phyloP scores from a whole-genome alignment of 371 early-diverging fungal species.

The Mucor velutinosus region DNA sequence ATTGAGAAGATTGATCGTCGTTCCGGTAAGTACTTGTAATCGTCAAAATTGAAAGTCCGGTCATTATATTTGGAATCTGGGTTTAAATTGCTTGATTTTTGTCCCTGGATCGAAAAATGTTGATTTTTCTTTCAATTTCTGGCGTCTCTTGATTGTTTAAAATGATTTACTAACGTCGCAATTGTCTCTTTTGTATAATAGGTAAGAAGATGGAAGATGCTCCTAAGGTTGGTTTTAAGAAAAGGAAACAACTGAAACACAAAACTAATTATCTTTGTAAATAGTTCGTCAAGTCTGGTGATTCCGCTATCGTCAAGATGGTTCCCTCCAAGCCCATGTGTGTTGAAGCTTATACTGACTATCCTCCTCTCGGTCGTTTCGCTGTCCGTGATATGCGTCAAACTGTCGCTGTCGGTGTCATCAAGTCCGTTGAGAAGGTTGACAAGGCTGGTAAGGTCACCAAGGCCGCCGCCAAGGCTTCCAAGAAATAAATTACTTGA shows the following conservation, averaged over 20 bases:
- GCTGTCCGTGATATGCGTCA: constrained; percentile 98
- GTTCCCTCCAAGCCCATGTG: constrained; percentile 96
- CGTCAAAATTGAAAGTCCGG: background rate
- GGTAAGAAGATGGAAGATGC: constrained; percentile 49
- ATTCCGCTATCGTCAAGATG: constrained; percentile 95
- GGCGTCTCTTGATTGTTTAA: background rate
- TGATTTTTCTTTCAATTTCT: background rate
- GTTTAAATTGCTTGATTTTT: no score
- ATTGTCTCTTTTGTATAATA: constrained; percentile 17
- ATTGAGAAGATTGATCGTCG: constrained; percentile 96
- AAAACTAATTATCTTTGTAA: background rate
- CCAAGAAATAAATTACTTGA: constrained; percentile 69
- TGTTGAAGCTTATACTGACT: constrained; percentile 92
- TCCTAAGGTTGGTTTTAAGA: constrained; percentile 36
- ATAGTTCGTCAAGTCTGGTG: constrained; percentile 89
- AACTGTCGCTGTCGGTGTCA: constrained; percentile 94
- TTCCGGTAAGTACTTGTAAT: constrained; percentile 71
- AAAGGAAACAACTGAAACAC: background rate
- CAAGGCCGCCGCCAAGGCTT: constrained; percentile 68
- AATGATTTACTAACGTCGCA: background rate
- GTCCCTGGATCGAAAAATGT: background rate
- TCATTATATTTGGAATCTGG: no score
- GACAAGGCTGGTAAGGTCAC: constrained; percentile 67
- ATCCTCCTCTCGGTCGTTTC: constrained; percentile 96
- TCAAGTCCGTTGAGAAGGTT: constrained; percentile 91